Evolutionary conservation across 352 stramenopile species (phyloP).

Genomic region (Phytophthora nicotianae): DNA sequence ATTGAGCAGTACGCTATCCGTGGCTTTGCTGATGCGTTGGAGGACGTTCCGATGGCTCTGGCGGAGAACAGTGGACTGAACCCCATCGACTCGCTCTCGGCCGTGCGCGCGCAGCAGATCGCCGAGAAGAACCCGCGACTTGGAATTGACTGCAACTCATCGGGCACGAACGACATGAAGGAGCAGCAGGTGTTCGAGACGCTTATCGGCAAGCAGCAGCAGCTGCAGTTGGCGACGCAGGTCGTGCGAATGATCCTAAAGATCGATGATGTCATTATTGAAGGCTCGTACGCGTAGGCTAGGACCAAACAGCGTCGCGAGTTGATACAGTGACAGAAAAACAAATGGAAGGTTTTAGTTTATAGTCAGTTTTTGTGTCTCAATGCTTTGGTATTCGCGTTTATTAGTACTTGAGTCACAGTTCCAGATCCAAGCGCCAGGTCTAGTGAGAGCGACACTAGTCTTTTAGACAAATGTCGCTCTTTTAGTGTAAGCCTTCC

Average conservation of each 20-base stretch:
- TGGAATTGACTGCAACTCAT: constrained; percentile 96
- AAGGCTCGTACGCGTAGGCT: constrained; percentile 89
- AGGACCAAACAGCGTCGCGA: too few species aligned
- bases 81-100: constrained; percentile 98
- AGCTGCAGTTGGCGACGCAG: constrained; percentile 98
- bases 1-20: constrained; percentile 98
- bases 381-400: too few species aligned
- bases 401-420: too few species aligned
- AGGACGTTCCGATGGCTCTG: constrained; percentile 99
- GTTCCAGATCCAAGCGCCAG: too few species aligned
- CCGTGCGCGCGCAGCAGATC: constrained; percentile 95
- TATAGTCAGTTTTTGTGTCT: too few species aligned
- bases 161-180: constrained; percentile 97
- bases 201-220: constrained; percentile 99
- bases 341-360: too few species aligned
- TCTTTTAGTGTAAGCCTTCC: too few species aligned
- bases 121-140: constrained; percentile 95
- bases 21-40: constrained; percentile 98
- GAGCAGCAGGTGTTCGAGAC: constrained; percentile 99
- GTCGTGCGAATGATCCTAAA: constrained; percentile 99
- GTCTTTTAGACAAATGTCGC: too few species aligned
- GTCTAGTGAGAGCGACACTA: too few species aligned
- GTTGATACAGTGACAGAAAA: too few species aligned
- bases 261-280: constrained; percentile 99
- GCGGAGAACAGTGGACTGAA: constrained; percentile 98